Evolutionary conservation across 2,329 filamentous ascomycete genomes (phyloP).

Genomic region (Ceratocystis huliohia): DNA sequence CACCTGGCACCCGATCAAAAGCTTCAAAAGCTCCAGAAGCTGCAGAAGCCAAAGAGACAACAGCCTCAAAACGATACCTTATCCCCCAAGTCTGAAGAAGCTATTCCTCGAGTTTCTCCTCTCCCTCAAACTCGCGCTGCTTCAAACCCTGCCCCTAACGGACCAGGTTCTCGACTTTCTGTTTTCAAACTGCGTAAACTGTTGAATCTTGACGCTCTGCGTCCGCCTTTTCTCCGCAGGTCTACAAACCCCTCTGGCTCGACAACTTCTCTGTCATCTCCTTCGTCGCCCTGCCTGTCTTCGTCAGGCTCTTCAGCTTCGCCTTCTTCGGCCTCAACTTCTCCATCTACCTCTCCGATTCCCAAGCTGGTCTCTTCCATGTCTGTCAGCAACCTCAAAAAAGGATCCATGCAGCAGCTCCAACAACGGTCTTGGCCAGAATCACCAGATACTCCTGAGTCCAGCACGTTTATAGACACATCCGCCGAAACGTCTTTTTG

Average conservation of each 20-base stretch:
- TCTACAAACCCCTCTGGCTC: constrained; percentile 6
- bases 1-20: constrained; percentile 4
- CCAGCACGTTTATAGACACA: constrained; percentile 11
- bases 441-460: constrained; percentile 14
- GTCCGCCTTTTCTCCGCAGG: constrained; percentile 17
- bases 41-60: constrained; percentile 3
- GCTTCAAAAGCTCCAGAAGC: constrained; percentile 4
- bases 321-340: constrained; percentile 8
- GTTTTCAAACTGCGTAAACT: constrained; percentile 18
- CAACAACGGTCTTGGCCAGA: constrained; percentile 7
- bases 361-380: constrained; percentile 6
- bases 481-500: constrained; percentile 7
- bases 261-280: constrained; percentile 13
- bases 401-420: not conserved
- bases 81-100: not conserved
- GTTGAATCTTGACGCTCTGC: constrained; percentile 17
- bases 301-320: constrained; percentile 13
- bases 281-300: constrained; percentile 18
- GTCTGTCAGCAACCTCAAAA: constrained; percentile 11
- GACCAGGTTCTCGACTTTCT: constrained; percentile 10
- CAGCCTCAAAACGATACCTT: not conserved
- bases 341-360: constrained; percentile 9
- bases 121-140: constrained; percentile 1
- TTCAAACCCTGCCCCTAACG: not conserved
- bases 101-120: not conserved